phyloP scores from a whole-genome alignment of 2,329 filamentous ascomycete genomes.

The Sporothrix euskadiensis region DNA sequence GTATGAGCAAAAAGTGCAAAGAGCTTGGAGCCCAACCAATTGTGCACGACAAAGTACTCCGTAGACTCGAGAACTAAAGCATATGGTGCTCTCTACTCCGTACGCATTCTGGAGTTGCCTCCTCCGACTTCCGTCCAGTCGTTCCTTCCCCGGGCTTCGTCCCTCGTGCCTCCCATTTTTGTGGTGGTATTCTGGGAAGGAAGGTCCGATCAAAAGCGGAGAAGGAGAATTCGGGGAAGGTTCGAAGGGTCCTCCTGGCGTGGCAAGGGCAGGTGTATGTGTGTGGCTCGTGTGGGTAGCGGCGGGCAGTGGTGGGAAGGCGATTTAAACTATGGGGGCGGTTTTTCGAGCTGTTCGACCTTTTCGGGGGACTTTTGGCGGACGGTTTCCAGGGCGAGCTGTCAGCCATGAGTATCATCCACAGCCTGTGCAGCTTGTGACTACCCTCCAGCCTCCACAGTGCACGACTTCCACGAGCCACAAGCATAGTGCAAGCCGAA shows the following conservation, averaged over 20 bases:
- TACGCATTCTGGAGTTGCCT: not conserved
- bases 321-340: not conserved
- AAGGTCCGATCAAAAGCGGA: conserved; percentile 24
- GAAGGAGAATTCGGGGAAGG: conserved; percentile 16
- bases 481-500: not conserved
- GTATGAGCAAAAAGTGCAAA: not conserved
- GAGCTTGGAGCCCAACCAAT: not conserved
- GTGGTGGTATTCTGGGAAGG: not conserved
- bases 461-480: not conserved
- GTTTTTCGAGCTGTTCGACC: not conserved
- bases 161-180: not conserved
- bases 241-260: not conserved
- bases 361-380: not conserved
- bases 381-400: not conserved
- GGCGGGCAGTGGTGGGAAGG: not conserved
- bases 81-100: not conserved
- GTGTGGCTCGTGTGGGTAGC: not conserved
- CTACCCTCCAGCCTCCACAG: not conserved
- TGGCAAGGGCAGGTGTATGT: not conserved
- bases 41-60: not conserved
- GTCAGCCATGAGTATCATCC: not conserved
- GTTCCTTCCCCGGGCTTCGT: not conserved
- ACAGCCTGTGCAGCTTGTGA: not conserved
- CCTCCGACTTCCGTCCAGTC: not conserved
- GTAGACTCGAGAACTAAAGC: not conserved